These are phyloP conservation scores for Sherardia arvensis DNA, from an alignment of 257 asterid genomes.

Conservation along the genomic window DNA sequence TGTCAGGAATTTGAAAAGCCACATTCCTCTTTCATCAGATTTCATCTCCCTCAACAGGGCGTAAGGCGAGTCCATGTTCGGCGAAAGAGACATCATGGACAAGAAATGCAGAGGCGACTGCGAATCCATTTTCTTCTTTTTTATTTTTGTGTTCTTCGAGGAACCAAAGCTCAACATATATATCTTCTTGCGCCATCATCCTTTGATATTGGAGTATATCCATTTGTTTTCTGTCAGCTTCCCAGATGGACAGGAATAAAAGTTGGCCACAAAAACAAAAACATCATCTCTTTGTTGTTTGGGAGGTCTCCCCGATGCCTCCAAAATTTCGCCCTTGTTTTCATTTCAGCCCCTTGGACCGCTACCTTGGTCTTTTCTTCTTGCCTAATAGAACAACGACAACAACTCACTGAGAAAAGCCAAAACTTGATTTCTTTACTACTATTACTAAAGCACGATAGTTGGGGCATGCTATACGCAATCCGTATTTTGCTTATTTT, in stretches of 20 bases:
- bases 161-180: too few species aligned
- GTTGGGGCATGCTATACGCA: too few species aligned
- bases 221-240: conserved; percentile 25
- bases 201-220: too few species aligned
- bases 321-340: conserved; percentile 2
- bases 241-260: conserved; percentile 35
- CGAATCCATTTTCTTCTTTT: too few species aligned
- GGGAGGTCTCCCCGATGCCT: conserved; percentile 7
- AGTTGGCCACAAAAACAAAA: conserved; percentile 5
- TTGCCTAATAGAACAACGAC: conserved; percentile 3
- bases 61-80: conserved; percentile 44
- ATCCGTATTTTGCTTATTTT: too few species aligned
- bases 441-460: not conserved
- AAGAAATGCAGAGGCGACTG: conserved; percentile 56
- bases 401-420: conserved; percentile 3
- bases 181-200: conserved; percentile 63
- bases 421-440: not conserved
- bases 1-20: conserved; percentile 44
- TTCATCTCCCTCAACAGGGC: conserved; percentile 48
- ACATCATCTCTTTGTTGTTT: conserved; percentile 2
- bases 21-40: conserved; percentile 66
- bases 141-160: too few species aligned
- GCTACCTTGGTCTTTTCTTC: conserved; percentile 13
- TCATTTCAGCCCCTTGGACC: conserved; percentile 6
- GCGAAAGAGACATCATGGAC: conserved; percentile 56